phyloP scores from a whole-genome alignment of 129 eudicot species.

The Silybum marianum region DNA sequence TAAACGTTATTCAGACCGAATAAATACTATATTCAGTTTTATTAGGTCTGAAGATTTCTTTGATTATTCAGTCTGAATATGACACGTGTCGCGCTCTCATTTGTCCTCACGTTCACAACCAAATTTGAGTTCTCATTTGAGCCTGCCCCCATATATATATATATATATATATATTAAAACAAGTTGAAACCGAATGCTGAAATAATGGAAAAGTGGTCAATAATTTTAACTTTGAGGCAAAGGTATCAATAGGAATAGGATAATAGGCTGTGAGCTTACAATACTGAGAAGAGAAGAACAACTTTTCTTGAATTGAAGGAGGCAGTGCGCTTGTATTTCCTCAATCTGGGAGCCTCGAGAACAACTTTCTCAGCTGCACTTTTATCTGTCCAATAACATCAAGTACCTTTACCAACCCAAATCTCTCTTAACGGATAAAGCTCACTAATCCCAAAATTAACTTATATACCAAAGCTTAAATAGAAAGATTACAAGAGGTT shows the following conservation, averaged over 20 bases:
- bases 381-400: conserved; percentile 52
- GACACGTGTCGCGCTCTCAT: no score
- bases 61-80: no score
- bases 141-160: background rate
- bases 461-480: background rate
- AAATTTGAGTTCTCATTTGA: no score
- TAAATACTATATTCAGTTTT: no score
- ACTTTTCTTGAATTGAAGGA: conserved; percentile 89
- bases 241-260: background rate
- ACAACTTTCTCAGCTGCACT: conserved; percentile 42
- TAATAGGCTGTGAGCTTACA: conserved; percentile 55
- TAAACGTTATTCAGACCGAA: no score
- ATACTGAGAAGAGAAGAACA: conserved; percentile 79
- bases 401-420: background rate
- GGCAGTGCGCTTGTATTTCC: conserved; percentile 75
- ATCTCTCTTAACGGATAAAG: background rate
- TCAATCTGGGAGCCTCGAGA: conserved; percentile 50
- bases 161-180: background rate
- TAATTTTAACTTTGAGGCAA: background rate
- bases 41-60: no score
- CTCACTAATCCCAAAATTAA: background rate
- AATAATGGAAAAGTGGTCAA: background rate
- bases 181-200: background rate
- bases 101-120: no score
- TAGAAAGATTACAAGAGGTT: background rate